phyloP scores from a whole-genome alignment of 2,329 filamentous ascomycete species.

The Stemphylium beticola region DNA sequence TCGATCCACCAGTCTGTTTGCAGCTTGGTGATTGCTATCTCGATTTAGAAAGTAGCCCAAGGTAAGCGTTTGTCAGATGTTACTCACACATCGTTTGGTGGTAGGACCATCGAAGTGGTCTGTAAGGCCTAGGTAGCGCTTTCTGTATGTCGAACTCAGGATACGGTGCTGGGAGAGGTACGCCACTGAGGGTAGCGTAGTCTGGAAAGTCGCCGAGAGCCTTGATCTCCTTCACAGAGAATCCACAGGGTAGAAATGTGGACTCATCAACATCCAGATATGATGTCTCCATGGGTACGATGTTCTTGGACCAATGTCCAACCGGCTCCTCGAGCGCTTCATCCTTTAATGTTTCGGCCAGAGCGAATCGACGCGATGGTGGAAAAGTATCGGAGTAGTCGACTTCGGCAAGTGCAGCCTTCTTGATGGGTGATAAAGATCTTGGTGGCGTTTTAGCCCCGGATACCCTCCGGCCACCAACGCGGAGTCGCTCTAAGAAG shows the following conservation, averaged over 20 bases:
- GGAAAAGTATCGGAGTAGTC: constrained; percentile 59
- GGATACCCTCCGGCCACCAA: constrained; percentile 53
- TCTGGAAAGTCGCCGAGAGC: constrained; percentile 78
- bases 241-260: constrained; percentile 69
- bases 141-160: constrained; percentile 70
- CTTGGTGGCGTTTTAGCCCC: constrained; percentile 60
- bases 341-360: constrained; percentile 45
- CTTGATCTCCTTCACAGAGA: constrained; percentile 72
- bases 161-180: constrained; percentile 71
- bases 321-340: constrained; percentile 30
- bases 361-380: constrained; percentile 57
- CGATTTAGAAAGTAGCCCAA: neutral
- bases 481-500: constrained; percentile 48
- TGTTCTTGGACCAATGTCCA: constrained; percentile 29
- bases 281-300: constrained; percentile 33
- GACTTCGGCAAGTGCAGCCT: constrained; percentile 36
- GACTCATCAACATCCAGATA: constrained; percentile 36
- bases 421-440: constrained; percentile 60
- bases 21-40: constrained; percentile 73
- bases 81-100: constrained; percentile 89
- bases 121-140: constrained; percentile 75
- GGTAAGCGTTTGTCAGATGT: neutral
- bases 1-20: constrained; percentile 91
- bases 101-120: constrained; percentile 83
- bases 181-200: constrained; percentile 75